Conservation (phyloP, 768 basidiomycete species). For the Mycena sanguinolenta region DNA sequence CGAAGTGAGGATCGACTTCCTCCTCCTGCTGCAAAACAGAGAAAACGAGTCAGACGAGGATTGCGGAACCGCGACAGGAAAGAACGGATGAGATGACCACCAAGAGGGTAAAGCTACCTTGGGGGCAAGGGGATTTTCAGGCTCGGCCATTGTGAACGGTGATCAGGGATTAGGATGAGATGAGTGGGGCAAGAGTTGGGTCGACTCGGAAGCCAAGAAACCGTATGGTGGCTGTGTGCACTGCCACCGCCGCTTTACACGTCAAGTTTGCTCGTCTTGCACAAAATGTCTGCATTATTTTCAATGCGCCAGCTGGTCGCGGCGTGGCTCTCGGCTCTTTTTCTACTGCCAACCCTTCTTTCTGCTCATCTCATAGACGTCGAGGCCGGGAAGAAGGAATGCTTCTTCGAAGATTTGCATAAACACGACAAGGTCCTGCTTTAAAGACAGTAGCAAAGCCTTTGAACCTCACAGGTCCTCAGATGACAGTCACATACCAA, state of each 20-base stretch:
- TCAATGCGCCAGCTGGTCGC: slow-evolving; percentile 14
- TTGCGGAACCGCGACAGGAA: neutral
- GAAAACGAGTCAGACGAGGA: slow-evolving; percentile 35
- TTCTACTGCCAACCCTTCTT: slow-evolving; percentile 56
- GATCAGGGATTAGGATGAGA: slow-evolving; percentile 30
- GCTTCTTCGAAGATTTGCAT: slow-evolving; percentile 96
- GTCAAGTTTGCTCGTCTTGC: slow-evolving; percentile 1
- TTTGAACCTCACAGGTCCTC: slow-evolving; percentile 25
- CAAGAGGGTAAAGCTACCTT: slow-evolving; percentile 64
- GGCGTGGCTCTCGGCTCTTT: slow-evolving; percentile 55
- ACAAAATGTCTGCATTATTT: slow-evolving; percentile 43
- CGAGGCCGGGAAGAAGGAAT: slow-evolving; percentile 86
- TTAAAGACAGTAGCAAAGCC: neutral
- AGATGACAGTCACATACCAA: slow-evolving; percentile 99
- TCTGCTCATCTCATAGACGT: slow-evolving; percentile 82
- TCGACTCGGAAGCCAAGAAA: slow-evolving; percentile 29
- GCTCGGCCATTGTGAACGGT: slow-evolving; percentile 64
- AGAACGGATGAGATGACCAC: neutral
- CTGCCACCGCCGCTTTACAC: slow-evolving; percentile 9
- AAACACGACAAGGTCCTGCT: slow-evolving; percentile 84
- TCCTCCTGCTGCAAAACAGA: slow-evolving; percentile 66
- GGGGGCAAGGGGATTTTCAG: slow-evolving; percentile 75
- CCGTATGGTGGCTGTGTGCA: slow-evolving; percentile 11
- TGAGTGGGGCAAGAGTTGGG: slow-evolving; percentile 22
- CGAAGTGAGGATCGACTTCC: slow-evolving; percentile 91